Evolutionary conservation across 495 filamentous ascomycete species (phyloP).

Genomic region (Penicillium verhagenii): DNA sequence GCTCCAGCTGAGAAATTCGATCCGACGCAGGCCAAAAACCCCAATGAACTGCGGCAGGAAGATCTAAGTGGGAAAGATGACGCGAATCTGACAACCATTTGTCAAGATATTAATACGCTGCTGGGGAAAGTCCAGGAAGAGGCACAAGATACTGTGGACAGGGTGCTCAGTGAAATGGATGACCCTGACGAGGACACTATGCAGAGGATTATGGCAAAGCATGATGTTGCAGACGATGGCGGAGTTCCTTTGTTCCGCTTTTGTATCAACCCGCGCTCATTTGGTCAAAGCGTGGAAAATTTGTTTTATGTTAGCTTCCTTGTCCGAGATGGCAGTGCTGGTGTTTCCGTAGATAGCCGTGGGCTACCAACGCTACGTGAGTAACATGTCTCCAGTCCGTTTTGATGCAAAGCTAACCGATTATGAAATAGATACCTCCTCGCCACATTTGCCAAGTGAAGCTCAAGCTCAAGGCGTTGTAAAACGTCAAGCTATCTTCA

Average conservation of each 20-base stretch:
- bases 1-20: conserved; percentile 61
- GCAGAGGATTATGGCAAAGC: conserved; percentile 48
- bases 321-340: conserved; percentile 78
- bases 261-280: conserved; percentile 82
- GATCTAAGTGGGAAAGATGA: conserved; percentile 73
- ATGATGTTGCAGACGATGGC: conserved; percentile 59
- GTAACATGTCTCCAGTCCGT: conserved; percentile 25
- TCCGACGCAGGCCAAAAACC: conserved; percentile 61
- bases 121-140: conserved; percentile 40
- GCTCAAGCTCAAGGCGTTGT: conserved; percentile 50
- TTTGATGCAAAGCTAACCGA: conserved; percentile 27
- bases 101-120: conserved; percentile 56
- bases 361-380: conserved; percentile 72
- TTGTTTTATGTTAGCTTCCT: conserved; percentile 96
- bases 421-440: conserved; percentile 33
- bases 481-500: conserved; percentile 81
- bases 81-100: conserved; percentile 70
- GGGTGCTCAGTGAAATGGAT: conserved; percentile 28
- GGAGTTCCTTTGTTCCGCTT: conserved; percentile 78
- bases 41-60: conserved; percentile 67
- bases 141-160: conserved; percentile 31
- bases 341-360: conserved; percentile 60
- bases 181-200: conserved; percentile 32
- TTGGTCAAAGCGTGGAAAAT: conserved; percentile 96
- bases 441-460: conserved; percentile 42